phyloP scores from a whole-genome alignment of 2,329 filamentous ascomycete genomes.

The Trichoderma cornu-damae region DNA sequence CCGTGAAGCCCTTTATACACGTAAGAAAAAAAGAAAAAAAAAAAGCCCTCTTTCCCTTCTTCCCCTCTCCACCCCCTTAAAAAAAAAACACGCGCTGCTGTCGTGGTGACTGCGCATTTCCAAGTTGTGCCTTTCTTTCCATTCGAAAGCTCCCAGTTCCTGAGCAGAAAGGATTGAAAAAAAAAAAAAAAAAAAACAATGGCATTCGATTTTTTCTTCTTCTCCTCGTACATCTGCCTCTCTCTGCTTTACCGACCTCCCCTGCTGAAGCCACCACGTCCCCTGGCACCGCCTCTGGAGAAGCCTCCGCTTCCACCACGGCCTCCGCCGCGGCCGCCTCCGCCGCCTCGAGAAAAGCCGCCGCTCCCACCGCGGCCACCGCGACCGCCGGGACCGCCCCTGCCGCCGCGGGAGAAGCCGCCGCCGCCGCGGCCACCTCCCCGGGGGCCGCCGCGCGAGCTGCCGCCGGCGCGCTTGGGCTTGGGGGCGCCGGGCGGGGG shows the following conservation, averaged over 20 bases:
- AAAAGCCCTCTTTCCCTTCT: not conserved
- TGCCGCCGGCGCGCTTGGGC: slow-evolving; percentile 55
- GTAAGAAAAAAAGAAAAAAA: too few relatives aligned
- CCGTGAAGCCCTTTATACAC: slow-evolving; percentile 19
- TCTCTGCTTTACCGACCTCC: slow-evolving; percentile 8
- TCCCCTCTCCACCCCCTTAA: not conserved
- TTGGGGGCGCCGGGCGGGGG: slow-evolving; percentile 57
- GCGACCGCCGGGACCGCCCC: slow-evolving; percentile 39
- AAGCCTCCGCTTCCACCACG: slow-evolving; percentile 30
- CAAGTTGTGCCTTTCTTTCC: not conserved
- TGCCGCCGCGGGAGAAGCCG: slow-evolving; percentile 30
- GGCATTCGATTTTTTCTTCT: not conserved
- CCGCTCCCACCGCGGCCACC: slow-evolving; percentile 30
- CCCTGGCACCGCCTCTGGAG: slow-evolving; percentile 25
- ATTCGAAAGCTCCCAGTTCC: too few relatives aligned
- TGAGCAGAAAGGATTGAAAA: too few relatives aligned
- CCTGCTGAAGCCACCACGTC: slow-evolving; percentile 31
- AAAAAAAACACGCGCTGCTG: not conserved
- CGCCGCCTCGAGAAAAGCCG: slow-evolving; percentile 30
- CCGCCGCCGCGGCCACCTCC: slow-evolving; percentile 36
- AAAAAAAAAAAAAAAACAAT: not conserved
- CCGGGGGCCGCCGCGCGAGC: slow-evolving; percentile 34
- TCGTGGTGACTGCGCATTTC: not conserved
- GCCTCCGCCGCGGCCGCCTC: slow-evolving; percentile 18
- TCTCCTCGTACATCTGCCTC: too few relatives aligned